Conservation (phyloP, 2,329 filamentous ascomycete species). For the Trichoderma endophyticum region DNA sequence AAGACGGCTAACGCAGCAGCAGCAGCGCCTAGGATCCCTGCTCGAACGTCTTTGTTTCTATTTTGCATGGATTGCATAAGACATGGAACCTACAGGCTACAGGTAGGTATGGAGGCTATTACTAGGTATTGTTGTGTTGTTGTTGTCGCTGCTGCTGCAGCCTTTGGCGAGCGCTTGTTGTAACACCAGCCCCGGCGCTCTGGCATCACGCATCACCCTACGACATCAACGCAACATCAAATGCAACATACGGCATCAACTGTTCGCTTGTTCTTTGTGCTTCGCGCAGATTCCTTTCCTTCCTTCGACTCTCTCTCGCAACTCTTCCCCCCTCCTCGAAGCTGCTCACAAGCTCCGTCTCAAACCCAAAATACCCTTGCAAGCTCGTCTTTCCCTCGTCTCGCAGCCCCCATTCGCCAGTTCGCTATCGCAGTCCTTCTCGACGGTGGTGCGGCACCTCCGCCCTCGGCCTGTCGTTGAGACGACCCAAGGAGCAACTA, state of each 20-base stretch:
- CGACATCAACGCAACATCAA: neutral
- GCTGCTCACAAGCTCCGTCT: neutral
- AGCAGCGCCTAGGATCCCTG: conserved; percentile 1
- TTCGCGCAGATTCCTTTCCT: neutral
- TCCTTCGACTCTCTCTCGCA: neutral
- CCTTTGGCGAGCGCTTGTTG: conserved; percentile 9
- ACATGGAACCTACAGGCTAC: neutral
- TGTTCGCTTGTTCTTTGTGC: neutral
- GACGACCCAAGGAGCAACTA: conserved; percentile 2
- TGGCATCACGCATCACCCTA: neutral
- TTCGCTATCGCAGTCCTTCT: neutral
- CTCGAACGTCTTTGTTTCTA: conserved; percentile 1
- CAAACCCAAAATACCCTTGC: neutral
- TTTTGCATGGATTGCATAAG: neutral
- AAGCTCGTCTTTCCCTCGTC: neutral
- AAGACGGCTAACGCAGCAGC: neutral
- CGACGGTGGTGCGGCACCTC: conserved; percentile 11
- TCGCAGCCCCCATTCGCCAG: conserved; percentile 1
- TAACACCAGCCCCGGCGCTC: neutral
- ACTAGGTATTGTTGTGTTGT: neutral
- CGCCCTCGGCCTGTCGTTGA: conserved; percentile 5
- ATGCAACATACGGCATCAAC: neutral
- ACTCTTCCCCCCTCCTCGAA: neutral
- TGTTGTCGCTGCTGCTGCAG: neutral
- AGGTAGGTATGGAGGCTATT: too few relatives aligned